Evolutionary conservation across 176 grass and related monocot species (phyloP).

Genomic region (Bromus sterilis): DNA sequence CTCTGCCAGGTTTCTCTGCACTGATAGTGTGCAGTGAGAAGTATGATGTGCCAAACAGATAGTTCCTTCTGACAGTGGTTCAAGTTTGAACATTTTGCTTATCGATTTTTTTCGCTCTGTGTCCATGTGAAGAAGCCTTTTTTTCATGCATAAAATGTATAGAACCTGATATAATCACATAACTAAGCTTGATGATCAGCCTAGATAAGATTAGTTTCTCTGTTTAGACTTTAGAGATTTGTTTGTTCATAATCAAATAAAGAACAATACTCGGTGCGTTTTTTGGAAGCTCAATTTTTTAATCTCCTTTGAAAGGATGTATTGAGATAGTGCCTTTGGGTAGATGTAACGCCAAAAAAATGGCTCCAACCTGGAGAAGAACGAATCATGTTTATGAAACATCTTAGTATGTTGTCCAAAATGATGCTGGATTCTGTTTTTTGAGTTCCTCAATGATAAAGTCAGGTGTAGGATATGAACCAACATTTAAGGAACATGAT

Average conservation of each 20-base stretch:
- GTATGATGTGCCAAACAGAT: constrained; percentile 69
- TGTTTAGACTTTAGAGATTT: neutral
- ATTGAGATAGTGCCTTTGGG: neutral
- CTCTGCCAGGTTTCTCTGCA: constrained; percentile 93
- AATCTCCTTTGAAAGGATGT: neutral
- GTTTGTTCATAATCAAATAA: neutral
- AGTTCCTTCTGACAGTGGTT: neutral
- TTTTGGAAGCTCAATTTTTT: neutral
- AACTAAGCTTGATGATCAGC: neutral
- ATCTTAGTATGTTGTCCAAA: neutral
- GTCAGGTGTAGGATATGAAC: neutral
- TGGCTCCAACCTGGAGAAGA: neutral
- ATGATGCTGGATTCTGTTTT: neutral
- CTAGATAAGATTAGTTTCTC: neutral
- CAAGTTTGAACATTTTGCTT: neutral
- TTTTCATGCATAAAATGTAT: neutral
- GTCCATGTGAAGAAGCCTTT: neutral
- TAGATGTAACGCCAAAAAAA: neutral
- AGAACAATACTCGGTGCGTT: neutral
- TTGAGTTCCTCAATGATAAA: neutral
- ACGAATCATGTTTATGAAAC: neutral
- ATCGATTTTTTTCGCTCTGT: neutral
- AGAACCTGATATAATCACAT: neutral
- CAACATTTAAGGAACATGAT: neutral
- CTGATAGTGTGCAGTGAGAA: constrained; percentile 95